Base-by-base conservation (phyloP, 441 rosid species). In the Mallotus repandus region DNA sequence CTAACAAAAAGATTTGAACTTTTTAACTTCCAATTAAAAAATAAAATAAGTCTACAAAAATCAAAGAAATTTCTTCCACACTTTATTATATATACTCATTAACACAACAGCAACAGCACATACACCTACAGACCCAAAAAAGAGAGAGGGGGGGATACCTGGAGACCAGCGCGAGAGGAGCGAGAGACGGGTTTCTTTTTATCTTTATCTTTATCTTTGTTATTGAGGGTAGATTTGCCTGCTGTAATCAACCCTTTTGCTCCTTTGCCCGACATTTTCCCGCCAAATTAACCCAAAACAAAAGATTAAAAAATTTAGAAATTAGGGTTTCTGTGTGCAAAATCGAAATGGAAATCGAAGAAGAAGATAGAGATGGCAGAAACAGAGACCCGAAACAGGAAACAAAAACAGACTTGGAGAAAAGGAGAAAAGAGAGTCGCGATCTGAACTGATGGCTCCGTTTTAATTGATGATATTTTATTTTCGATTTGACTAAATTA, bases 141-240 rank as follows among this genome's bases (percentile, higher is more conserved):
- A 62, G 45, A 61, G 11, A 71, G 9, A 19, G 11, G 64, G 65
- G 38, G 60, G 56, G 32, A 29, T 29, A 79, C 98, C 93, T 94
- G 97, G 8, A 94, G 96, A 77, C 98, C 97, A 72, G 98, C 96
- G 57, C 98, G 98, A 64, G 96, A 89, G 61, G 97, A 94, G 77
- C 97, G 96, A 38, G 97, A 90, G 76, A 78, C 76, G 9, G 97
- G 96, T 60, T 87, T 90, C 88, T 94, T 91, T 29, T 29, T 29
- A 29, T 29, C 32, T 89, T 94, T 93, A 81, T 93, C 97, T 86
- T 89, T 91, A 60, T 88, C 94, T 80, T 91, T 91, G 46, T 77
- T 89, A 78, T 77, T 88, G 62, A 74, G n/a, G 7, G 83, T 78
- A 22, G 97, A 82, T 84, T 92, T 90, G 56, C 93, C 93, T 58